Percentiles rank a stretch among this genome's conserved stretches.
These are phyloP conservation scores for Paecilomyces niveus DNA, from an alignment of 2,329 filamentous ascomycete genomes.

Conservation along the genomic window DNA sequence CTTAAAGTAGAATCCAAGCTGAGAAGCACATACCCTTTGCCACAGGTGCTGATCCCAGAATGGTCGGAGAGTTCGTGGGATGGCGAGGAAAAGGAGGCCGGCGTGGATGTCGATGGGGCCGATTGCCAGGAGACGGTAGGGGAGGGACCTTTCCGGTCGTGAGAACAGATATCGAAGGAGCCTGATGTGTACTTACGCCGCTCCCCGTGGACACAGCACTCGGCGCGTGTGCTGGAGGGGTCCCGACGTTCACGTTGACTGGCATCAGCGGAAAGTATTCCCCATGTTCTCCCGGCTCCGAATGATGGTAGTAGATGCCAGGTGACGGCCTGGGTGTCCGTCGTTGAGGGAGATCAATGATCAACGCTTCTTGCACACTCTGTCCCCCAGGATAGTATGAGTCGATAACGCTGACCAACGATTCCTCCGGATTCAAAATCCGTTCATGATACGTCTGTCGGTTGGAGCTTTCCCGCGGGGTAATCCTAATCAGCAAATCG, in stretches of 20 bases:
- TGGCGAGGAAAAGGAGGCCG: slow-evolving; percentile 57
- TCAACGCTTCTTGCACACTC: slow-evolving; percentile 75
- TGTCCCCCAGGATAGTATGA: slow-evolving; percentile 81
- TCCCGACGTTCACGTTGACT: slow-evolving; percentile 29
- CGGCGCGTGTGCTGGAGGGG: slow-evolving; percentile 36
- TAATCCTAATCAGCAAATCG: slow-evolving; percentile 73
- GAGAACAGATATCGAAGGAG: slow-evolving; percentile 71
- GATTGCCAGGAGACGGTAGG: slow-evolving; percentile 74
- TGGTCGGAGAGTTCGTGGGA: slow-evolving; percentile 75
- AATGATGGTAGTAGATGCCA: slow-evolving; percentile 45
- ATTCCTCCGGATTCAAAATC: slow-evolving; percentile 75
- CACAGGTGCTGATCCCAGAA: slow-evolving; percentile 45
- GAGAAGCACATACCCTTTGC: slow-evolving; percentile 34
- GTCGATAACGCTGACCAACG: slow-evolving; percentile 70
- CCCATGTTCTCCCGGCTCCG: slow-evolving; percentile 62
- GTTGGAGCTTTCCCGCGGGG: slow-evolving; percentile 54
- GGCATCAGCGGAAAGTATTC: slow-evolving; percentile 80
- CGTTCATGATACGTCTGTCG: slow-evolving; percentile 52
- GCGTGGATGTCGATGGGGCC: slow-evolving; percentile 48
- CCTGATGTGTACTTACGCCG: slow-evolving; percentile 34
- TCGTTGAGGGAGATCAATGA: slow-evolving; percentile 77
- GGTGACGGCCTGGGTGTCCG: slow-evolving; percentile 78
- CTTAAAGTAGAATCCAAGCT: background rate
- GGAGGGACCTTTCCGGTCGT: slow-evolving; percentile 72
- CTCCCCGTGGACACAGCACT: slow-evolving; percentile 34